These are phyloP conservation scores for Chrysosporium keratinophilum DNA, from an alignment of 2,329 filamentous ascomycete genomes.

Conservation along the genomic window DNA sequence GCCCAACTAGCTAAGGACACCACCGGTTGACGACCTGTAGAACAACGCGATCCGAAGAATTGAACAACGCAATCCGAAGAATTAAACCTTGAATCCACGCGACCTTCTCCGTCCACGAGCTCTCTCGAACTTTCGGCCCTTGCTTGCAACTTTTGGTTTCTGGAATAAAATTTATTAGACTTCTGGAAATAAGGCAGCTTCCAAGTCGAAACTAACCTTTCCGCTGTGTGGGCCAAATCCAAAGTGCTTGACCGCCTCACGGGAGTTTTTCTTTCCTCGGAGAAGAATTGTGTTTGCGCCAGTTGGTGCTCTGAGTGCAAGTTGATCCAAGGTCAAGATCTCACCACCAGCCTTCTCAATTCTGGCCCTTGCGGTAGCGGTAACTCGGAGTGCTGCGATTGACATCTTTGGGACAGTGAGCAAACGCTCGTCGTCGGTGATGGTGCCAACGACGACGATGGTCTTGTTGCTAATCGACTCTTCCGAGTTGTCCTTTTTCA, in stretches of 20 bases:
- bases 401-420: constrained; percentile 83
- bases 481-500: constrained; percentile 36
- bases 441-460: constrained; percentile 83
- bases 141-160: constrained; percentile 96
- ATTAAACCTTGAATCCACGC: constrained; percentile 99
- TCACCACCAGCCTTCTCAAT: constrained; percentile 91
- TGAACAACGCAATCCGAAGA: constrained; percentile 31
- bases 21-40: constrained; percentile 12
- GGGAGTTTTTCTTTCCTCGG: constrained; percentile 94
- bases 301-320: constrained; percentile 87
- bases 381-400: constrained; percentile 92
- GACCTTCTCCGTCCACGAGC: constrained; percentile 98
- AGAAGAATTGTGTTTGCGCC: constrained; percentile 95
- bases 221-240: constrained; percentile 94
- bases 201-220: constrained; percentile 57
- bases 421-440: constrained; percentile 96
- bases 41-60: constrained; percentile 28
- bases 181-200: neutral
- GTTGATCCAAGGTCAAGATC: constrained; percentile 90
- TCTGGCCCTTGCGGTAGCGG: constrained; percentile 85
- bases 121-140: constrained; percentile 99
- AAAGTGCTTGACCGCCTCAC: constrained; percentile 98
- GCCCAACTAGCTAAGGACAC: constrained; percentile 11
- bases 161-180: constrained; percentile 29
- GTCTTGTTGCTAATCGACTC: constrained; percentile 59